Base-by-base conservation (phyloP, 192 early-diverging fungal genomes). In the Coemansia sp. region DNA sequence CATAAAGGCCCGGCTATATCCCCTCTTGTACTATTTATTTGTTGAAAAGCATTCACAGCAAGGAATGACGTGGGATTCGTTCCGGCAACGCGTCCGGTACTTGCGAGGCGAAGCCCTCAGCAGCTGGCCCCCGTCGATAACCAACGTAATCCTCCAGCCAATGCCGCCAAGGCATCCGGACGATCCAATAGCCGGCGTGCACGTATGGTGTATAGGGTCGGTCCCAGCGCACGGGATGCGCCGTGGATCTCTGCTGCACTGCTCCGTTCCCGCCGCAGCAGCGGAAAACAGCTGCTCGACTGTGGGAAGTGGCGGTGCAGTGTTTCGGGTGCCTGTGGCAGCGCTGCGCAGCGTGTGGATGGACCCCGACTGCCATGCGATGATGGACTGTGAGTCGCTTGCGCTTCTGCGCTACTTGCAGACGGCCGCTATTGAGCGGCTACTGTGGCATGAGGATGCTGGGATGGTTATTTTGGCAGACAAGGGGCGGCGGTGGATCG, bases 51-150 rank as follows among this genome's bases (percentile, higher is more conserved):
- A n/a, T 39, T 39, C 38, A 39, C 38, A 39, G 38, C 38, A 53
- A 23, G 33, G 23, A 65, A 69, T 69, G 68, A 33, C 48, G 21
- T 69, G 60, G 68, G 68, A 69, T 57, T 62, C 68, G 30, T 69
- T 69, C 33, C 60, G 61, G 30, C 68, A 63, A 16, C 44, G 68
- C n/a, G 68, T 69, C n/a, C 60, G 68, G 51, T 57, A 69, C n/a
- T 6, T 69, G 59, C 68, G 68, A 3, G 68, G 68, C 23, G 68
- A 69, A 52, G 68, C 68, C 10, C 61, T 69, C 0, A 30, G 51
- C 51, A 63, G 26, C 52, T 69, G 68, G 68, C 68, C 68, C 24
- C 5, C 61, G 18, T 20, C 52, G 11, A 43, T 69, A 18, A 23
- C 58, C 5, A 53, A 63, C 18, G 68, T 69, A 5, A 33, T 26